Evolutionary conservation across 257 asterid genomes (phyloP), one percentile per base, ranked within the genome.

Genomic region (Buddleja alternifolia): DNA sequence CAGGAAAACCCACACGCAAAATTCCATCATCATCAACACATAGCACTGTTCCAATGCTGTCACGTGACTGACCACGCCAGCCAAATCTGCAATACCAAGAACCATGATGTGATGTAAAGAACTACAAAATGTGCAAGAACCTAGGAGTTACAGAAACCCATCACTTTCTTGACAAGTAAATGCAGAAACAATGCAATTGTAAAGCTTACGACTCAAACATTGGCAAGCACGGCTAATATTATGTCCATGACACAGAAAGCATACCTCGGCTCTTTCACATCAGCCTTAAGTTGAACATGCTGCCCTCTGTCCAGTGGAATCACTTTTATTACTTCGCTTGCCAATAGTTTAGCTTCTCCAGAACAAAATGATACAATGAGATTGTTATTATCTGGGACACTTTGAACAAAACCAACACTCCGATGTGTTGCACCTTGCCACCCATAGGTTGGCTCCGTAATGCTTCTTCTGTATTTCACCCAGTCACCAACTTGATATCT

Each of bases 1-100:
- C 99, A 55, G 99, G 99, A 75, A 94, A 94, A 54, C 99, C 99
- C 74, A 94, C 96, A 46, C 99, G 96, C 73, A 94, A 82, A 55
- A 94, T 88, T 48, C 99, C 99, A 83, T 94, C 99, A 76, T 94
- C 99, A 86, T 94, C 99, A 50, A 94, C 99, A 73, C 99, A 90
- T 4, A 94, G 77, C 61, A 94, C 97, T 56, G 97, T 94, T 77
- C 99, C 99, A 24, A 91, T 81, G 82, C 95, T 91, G 73, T 92
- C 93, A 57, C 90, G 96, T 6, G 96, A 86, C 80, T 88, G 99
- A 53, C 83, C 96, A 56, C 96, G 97, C 99, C 97, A 94, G 57
- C 99, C 97, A 79, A 89, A 94, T 82, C 99, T 94, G 86, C 77
- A 80, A 51, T 63, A 70, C 52, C 74, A 73, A n/a, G 74, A 67